These are phyloP conservation scores for Debaryomyces coudertii DNA, from an alignment of 1,139 yeast species.

Conservation along the genomic window DNA sequence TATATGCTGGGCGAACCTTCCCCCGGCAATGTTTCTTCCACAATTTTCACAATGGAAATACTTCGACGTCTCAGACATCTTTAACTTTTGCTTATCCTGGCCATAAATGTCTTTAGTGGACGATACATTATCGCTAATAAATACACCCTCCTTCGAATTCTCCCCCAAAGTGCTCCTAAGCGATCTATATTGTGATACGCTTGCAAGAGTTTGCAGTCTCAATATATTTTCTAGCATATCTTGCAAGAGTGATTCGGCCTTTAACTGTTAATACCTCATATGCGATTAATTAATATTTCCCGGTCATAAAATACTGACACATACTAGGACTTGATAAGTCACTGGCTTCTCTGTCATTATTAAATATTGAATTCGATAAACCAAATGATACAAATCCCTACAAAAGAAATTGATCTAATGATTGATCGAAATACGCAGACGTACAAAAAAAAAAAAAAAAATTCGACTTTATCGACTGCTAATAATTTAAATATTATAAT, in stretches of 20 bases:
- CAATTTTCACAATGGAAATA: slow-evolving; percentile 84
- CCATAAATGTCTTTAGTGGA: slow-evolving; percentile 41
- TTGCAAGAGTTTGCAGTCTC: slow-evolving; percentile 36
- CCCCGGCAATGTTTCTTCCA: slow-evolving; percentile 83
- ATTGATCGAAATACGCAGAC: slow-evolving; percentile 4
- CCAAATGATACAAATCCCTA: not conserved
- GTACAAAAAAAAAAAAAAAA: slow-evolving; percentile 5
- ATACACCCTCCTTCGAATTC: slow-evolving; percentile 9
- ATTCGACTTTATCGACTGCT: not conserved
- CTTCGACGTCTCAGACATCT: slow-evolving; percentile 40
- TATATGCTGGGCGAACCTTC: slow-evolving; percentile 89
- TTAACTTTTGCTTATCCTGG: slow-evolving; percentile 45
- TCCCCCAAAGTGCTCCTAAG: slow-evolving; percentile 24
- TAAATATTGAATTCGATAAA: not conserved
- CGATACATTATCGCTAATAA: slow-evolving; percentile 10
- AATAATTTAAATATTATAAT: not conserved
- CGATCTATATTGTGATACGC: slow-evolving; percentile 30
- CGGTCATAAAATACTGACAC: slow-evolving; percentile 10
- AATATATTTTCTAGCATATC: slow-evolving; percentile 43
- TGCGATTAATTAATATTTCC: not conserved
- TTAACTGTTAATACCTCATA: slow-evolving; percentile 16
- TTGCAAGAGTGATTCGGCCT: slow-evolving; percentile 33
- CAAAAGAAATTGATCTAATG: not conserved
- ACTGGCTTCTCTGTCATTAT: slow-evolving; percentile 20
- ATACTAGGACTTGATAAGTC: slow-evolving; percentile 21